phyloP scores from a whole-genome alignment of 2,329 filamentous ascomycete species.

The Malbranchea cinnamomea region DNA sequence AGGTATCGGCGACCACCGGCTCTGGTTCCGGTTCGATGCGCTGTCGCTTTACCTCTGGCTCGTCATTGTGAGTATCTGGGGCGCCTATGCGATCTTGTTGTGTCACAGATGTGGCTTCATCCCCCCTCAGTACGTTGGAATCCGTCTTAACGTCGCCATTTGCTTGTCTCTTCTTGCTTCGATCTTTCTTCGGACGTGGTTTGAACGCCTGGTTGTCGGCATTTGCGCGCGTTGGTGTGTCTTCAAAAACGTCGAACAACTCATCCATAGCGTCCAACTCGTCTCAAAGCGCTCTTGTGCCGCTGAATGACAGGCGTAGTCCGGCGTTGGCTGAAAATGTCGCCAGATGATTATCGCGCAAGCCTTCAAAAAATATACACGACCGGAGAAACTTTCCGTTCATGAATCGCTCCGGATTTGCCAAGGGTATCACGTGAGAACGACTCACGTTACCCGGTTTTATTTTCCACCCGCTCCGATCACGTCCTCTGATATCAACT shows the following conservation, averaged over 20 bases:
- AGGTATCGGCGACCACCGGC: constrained; percentile 80
- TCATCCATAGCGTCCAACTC: constrained; percentile 47
- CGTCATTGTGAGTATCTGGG: constrained; percentile 11
- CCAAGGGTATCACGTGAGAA: background rate
- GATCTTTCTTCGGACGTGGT: constrained; percentile 37
- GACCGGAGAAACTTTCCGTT: constrained; percentile 9
- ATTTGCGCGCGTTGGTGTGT: constrained; percentile 37
- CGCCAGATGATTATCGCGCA: too few species aligned
- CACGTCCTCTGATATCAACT: too few species aligned
- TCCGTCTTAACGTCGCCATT: constrained; percentile 60
- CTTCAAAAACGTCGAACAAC: constrained; percentile 70
- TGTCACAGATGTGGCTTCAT: constrained; percentile 17
- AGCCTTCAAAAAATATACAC: too few species aligned
- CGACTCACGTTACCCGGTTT: background rate
- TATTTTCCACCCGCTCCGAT: too few species aligned
- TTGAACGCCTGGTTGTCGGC: constrained; percentile 19
- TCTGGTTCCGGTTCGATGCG: constrained; percentile 47
- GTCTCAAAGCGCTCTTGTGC: background rate
- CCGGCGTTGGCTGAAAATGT: too few species aligned
- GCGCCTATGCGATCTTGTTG: constrained; percentile 20
- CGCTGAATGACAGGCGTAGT: background rate
- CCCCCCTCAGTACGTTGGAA: background rate
- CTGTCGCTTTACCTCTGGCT: constrained; percentile 32
- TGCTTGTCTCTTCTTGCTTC: constrained; percentile 72
- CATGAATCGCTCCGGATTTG: constrained; percentile 1